Percentiles rank a stretch among this genome's conserved stretches.
These are phyloP conservation scores for Sclerotinia borealis DNA, from an alignment of 2,329 filamentous ascomycete genomes.

Conservation along the genomic window DNA sequence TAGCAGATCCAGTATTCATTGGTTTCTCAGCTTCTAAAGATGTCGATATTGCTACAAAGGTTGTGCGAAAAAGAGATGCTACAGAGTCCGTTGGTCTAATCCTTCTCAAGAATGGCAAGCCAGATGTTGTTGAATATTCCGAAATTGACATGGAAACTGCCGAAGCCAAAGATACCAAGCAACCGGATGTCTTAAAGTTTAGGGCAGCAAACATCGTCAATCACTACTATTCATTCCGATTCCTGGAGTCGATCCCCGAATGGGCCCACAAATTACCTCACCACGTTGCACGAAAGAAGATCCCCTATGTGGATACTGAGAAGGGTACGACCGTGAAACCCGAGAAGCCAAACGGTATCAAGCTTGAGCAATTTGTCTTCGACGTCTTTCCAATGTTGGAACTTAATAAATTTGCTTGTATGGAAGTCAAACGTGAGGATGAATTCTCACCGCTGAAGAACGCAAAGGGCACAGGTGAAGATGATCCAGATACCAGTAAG, in stretches of 20 bases:
- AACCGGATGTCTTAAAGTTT: conserved; percentile 82
- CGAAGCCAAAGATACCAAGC: conserved; percentile 77
- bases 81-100: conserved; percentile 95
- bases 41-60: conserved; percentile 96
- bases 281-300: conserved; percentile 98
- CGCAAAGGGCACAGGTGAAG: conserved; percentile 73
- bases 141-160: conserved; percentile 89
- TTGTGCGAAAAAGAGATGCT: conserved; percentile 96
- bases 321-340: conserved; percentile 81
- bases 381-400: conserved; percentile 90
- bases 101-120: conserved; percentile 88
- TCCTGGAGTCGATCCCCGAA: conserved; percentile 82
- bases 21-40: conserved; percentile 83
- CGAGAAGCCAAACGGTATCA: conserved; percentile 94
- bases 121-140: conserved; percentile 97
- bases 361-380: conserved; percentile 98
- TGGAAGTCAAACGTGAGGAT: conserved; percentile 94
- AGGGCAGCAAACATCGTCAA: conserved; percentile 99
- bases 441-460: conserved; percentile 99
- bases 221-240: conserved; percentile 96
- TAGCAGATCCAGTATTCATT: conserved; percentile 94
- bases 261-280: conserved; percentile 86
- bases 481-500: conserved; percentile 90
- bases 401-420: conserved; percentile 84
- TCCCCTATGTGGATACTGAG: conserved; percentile 72